phyloP scores from a whole-genome alignment of 2,329 filamentous ascomycete species.

The Claviceps spartinae region DNA sequence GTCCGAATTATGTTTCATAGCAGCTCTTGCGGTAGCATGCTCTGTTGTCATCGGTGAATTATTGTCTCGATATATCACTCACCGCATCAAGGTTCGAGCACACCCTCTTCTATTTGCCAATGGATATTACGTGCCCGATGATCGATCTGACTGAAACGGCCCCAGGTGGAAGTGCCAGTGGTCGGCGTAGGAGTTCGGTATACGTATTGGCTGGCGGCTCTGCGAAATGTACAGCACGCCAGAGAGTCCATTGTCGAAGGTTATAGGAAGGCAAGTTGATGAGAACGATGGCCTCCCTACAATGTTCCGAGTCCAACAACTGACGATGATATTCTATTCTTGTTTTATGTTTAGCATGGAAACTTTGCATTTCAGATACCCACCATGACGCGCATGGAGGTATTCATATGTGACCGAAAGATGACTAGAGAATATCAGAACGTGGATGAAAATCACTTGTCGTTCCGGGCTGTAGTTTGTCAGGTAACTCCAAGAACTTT shows the following conservation, averaged over 20 bases:
- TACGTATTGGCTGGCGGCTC: conserved; percentile 8
- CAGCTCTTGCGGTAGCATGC: background rate
- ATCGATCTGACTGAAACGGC: too few species aligned
- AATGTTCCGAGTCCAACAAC: too few species aligned
- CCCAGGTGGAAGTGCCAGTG: conserved; percentile 7
- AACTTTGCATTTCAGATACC: conserved; percentile 7
- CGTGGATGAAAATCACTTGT: conserved; percentile 7
- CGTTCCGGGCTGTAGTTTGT: conserved; percentile 5
- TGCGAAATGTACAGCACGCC: conserved; percentile 6
- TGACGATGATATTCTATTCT: too few species aligned
- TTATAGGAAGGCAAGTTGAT: conserved; percentile 4
- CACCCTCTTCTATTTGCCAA: too few species aligned
- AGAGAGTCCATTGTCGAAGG: conserved; percentile 7
- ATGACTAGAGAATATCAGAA: conserved; percentile 8
- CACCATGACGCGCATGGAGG: conserved; percentile 9
- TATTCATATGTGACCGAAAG: conserved; percentile 7
- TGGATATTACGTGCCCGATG: too few species aligned
- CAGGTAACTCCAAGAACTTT: too few species aligned
- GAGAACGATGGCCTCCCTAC: background rate
- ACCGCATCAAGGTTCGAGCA: too few species aligned
- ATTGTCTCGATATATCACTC: background rate
- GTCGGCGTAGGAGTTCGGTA: conserved; percentile 5
- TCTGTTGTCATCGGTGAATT: conserved; percentile 1
- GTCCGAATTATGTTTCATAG: background rate
- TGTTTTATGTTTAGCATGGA: conserved; percentile 1